Evolutionary conservation across 2,329 filamentous ascomycete genomes (phyloP), one percentile per base, ranked within the genome.

Genomic region (Exophiala lecanii-corni): DNA sequence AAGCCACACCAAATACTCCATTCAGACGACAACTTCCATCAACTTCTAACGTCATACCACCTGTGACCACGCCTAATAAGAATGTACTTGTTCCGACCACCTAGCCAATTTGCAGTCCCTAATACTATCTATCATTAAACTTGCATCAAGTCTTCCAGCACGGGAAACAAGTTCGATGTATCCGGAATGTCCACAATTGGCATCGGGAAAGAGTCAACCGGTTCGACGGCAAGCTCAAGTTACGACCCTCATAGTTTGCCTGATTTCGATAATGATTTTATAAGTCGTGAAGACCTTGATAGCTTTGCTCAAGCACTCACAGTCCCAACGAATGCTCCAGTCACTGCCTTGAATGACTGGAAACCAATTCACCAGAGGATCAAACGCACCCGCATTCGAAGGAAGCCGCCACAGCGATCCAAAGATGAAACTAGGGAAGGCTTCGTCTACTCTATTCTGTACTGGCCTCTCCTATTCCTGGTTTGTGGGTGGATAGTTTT

Each of bases 311-410:
- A 78, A 46, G 91, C 91, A 5, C 76, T 96, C 6, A 77, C 80
- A n/a, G 86, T 86, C 1, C 88, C 89, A 1, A 88, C 94, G 49
- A 78, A 79, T 1, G 74, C 82, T 30, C 81, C 84, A 25, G 81
- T 97, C 57, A 86, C 87, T 3, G 91, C 92, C 30, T 80, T 94
- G 60, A 94, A 94, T 63, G 92, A 98, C 70, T 98, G 92, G 92
- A 82, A 86, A 12, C 92, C 92, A 0, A 79, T 97, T 9, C 82
- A 85, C 55, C 79, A 91, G 60, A 81, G 77, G 44, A 74, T 89
- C 16, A 71, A 73, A 45, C 68, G 62, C 62, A 65, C 57, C 51
- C 63, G 60, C 55, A 53, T 59, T 31, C 60, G 77, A 20, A 74
- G 74, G 23, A 68, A 64, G 45, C 47, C 51, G 12, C 61, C 64